A percentile compares a stretch with the other conserved stretches of the same genome.
These are phyloP conservation scores for Arabis hirsuta DNA, from an alignment of 345 rosid species.

Conservation along the genomic window DNA sequence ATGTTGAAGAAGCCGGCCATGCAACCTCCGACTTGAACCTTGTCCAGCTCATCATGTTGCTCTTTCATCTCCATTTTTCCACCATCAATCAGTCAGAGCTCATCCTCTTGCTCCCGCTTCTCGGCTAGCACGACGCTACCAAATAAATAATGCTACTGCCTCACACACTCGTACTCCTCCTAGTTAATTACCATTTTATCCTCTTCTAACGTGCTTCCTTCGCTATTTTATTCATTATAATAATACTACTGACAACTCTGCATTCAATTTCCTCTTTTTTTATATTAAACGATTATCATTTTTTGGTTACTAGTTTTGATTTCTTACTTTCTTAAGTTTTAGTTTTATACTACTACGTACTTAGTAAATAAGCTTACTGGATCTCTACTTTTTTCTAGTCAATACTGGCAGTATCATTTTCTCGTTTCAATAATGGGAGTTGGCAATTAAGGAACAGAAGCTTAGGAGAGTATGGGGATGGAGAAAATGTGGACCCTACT, in stretches of 20 bases:
- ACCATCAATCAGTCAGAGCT: neutral
- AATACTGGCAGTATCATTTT: too few species aligned
- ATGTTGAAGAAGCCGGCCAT: slow-evolving; percentile 97
- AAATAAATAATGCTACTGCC: slow-evolving; percentile 20
- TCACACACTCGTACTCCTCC: neutral
- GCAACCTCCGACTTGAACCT: slow-evolving; percentile 73
- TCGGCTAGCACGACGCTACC: slow-evolving; percentile 46
- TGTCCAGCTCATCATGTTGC: slow-evolving; percentile 40
- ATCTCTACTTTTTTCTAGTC: neutral
- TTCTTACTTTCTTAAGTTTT: too few species aligned
- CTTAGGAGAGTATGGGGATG: slow-evolving; percentile 10
- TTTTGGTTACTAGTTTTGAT: too few species aligned
- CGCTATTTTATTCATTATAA: neutral
- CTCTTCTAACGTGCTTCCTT: slow-evolving; percentile 23
- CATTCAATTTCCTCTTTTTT: neutral
- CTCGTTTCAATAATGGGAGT: neutral
- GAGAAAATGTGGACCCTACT: slow-evolving; percentile 13
- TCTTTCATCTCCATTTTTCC: slow-evolving; percentile 36
- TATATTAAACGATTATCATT: too few species aligned
- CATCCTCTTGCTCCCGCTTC: slow-evolving; percentile 68
- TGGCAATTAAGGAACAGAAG: slow-evolving; percentile 3
- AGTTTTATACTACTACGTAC: too few species aligned
- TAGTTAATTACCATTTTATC: slow-evolving; percentile 11
- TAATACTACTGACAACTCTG: slow-evolving; percentile 22
- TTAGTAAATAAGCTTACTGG: too few species aligned